Conservation (phyloP, 495 filamentous ascomycete species). For the Xylaria castorea region DNA sequence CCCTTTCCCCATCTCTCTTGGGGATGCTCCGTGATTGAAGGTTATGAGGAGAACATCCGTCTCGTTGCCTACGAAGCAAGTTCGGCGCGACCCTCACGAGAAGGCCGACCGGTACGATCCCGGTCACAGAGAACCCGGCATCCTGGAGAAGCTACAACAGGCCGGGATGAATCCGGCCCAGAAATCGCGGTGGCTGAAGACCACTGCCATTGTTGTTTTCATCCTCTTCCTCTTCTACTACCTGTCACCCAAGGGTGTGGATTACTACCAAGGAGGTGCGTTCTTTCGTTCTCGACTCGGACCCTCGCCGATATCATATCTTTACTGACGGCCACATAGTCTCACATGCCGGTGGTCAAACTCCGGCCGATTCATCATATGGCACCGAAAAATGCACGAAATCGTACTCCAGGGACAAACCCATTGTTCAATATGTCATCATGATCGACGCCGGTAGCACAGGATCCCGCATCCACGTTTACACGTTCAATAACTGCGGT, state of each 20-base stretch:
- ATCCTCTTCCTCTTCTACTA: constrained; percentile 78
- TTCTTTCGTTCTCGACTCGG: background rate
- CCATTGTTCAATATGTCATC: constrained; percentile 92
- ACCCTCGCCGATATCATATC: background rate
- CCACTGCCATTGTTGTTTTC: constrained; percentile 76
- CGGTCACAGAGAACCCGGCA: constrained; percentile 50
- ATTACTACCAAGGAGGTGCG: constrained; percentile 54
- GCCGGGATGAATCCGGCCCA: constrained; percentile 73
- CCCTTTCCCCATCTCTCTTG: constrained; percentile 30
- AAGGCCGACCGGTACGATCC: constrained; percentile 60
- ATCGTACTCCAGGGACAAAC: constrained; percentile 83
- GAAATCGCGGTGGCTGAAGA: constrained; percentile 81
- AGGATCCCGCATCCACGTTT: constrained; percentile 96
- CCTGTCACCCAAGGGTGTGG: constrained; percentile 65
- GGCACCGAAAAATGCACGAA: constrained; percentile 78
- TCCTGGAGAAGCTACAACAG: constrained; percentile 57
- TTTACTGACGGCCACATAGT: constrained; percentile 28
- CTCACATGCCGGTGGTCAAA: constrained; percentile 52
- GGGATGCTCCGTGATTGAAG: constrained; percentile 39
- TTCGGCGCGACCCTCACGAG: constrained; percentile 63
- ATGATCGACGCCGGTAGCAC: constrained; percentile 99
- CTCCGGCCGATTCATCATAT: constrained; percentile 63
- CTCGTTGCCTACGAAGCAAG: constrained; percentile 63
- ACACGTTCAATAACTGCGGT: constrained; percentile 98
- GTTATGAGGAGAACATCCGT: constrained; percentile 66